Conservation (phyloP, 805 yeast genomes). For the Candida rishiriensis region DNA sequence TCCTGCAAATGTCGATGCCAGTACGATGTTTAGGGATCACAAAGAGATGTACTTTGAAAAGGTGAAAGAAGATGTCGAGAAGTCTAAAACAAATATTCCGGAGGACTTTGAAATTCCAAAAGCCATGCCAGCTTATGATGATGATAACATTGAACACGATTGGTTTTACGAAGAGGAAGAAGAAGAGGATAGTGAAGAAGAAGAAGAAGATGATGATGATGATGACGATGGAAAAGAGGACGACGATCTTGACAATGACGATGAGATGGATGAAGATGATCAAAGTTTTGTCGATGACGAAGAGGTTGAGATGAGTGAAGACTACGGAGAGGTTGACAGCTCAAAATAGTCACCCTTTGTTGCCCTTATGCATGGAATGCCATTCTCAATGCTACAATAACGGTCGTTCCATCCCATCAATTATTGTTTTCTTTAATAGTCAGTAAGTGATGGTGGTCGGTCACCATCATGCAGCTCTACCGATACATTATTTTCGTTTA, state of each 20-base stretch:
- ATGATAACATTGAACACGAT: slow-evolving; percentile 47
- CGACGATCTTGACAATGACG: slow-evolving; percentile 36
- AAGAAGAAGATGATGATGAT: slow-evolving; percentile 52
- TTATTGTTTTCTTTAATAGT: too few relatives aligned
- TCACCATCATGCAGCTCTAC: too few relatives aligned
- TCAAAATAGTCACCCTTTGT: slow-evolving; percentile 12
- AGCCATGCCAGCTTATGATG: slow-evolving; percentile 34
- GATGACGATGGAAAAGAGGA: slow-evolving; percentile 39
- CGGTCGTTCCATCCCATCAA: background rate
- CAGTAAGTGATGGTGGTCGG: too few relatives aligned
- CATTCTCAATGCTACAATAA: background rate
- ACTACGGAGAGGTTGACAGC: slow-evolving; percentile 35
- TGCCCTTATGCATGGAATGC: background rate
- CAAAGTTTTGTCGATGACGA: slow-evolving; percentile 39
- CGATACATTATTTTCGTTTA: too few relatives aligned
- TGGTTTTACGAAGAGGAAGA: slow-evolving; percentile 61
- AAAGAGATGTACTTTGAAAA: slow-evolving; percentile 69
- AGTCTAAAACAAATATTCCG: slow-evolving; percentile 83
- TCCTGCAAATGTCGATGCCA: slow-evolving; percentile 96
- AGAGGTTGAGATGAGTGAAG: slow-evolving; percentile 42
- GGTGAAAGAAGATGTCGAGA: slow-evolving; percentile 77
- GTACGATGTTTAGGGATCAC: slow-evolving; percentile 82
- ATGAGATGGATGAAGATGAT: slow-evolving; percentile 41
- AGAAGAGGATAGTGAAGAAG: slow-evolving; percentile 50
- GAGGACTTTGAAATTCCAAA: slow-evolving; percentile 78